A percentile compares a stretch with the other conserved stretches of the same genome.
These are phyloP conservation scores for Cochlearia excelsa DNA, from an alignment of 345 rosid species.

Conservation along the genomic window DNA sequence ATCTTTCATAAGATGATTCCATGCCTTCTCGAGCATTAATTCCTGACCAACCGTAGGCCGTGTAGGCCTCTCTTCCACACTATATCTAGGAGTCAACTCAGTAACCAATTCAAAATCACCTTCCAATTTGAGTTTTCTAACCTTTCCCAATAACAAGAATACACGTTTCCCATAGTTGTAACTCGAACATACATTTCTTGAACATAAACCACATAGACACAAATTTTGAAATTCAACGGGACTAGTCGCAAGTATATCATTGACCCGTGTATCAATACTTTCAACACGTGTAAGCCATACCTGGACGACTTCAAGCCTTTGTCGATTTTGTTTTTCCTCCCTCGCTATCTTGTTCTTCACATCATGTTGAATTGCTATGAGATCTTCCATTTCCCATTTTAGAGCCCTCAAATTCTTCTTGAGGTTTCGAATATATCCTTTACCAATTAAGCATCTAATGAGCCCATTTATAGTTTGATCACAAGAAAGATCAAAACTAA, in stretches of 20 bases:
- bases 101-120: conserved; percentile 18
- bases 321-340: neutral
- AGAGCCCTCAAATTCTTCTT: no score
- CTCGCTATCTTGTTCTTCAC: neutral
- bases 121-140: conserved; percentile 1
- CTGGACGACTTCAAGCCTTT: conserved; percentile 4
- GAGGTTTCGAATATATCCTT: conserved; percentile 12
- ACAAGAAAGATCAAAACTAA: no score
- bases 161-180: no score
- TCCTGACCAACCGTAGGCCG: conserved; percentile 24
- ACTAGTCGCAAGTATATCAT: neutral
- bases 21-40: conserved; percentile 13
- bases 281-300: conserved; percentile 15
- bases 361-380: neutral
- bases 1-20: conserved; percentile 8
- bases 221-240: neutral
- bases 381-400: neutral
- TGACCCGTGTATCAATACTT: neutral
- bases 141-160: conserved; percentile 3
- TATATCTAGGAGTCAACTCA: neutral
- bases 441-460: neutral
- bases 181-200: neutral
- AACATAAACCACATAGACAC: conserved; percentile 17
- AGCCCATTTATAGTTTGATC: neutral
- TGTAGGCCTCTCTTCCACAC: conserved; percentile 6